Conservation (phyloP, 257 asterid genomes). For the Agastache rugosa region DNA sequence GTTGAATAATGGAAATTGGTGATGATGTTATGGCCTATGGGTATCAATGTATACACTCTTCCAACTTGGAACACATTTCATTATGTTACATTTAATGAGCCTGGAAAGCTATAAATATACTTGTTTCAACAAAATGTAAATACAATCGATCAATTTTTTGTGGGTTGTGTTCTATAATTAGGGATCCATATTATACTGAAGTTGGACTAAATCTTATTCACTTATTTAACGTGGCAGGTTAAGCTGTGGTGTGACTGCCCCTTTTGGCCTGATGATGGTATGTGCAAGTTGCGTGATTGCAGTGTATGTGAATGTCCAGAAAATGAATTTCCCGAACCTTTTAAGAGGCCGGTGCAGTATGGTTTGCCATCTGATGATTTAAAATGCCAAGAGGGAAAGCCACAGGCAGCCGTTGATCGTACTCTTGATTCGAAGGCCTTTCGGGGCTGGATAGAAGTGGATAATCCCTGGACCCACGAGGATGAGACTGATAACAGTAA, state of each 20-base stretch:
- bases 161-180: conserved; percentile 7
- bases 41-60: background rate
- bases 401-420: conserved; percentile 86
- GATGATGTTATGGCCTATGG: background rate
- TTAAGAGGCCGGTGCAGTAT: conserved; percentile 54
- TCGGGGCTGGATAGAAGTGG: conserved; percentile 90
- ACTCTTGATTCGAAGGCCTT: conserved; percentile 88
- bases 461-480: conserved; percentile 94
- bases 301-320: conserved; percentile 98
- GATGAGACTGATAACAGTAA: conserved; percentile 95
- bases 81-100: conserved; percentile 19
- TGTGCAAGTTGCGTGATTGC: conserved; percentile 95
- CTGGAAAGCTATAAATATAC: conserved; percentile 2
- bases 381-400: conserved; percentile 96
- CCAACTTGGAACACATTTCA: background rate
- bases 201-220: conserved; percentile 31
- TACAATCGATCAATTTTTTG: background rate
- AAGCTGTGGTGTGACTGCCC: conserved; percentile 99
- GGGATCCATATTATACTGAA: conserved; percentile 29
- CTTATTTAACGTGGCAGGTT: conserved; percentile 57
- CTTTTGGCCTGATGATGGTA: conserved; percentile 98
- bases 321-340: conserved; percentile 81
- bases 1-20: conserved; percentile 6
- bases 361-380: conserved; percentile 76
- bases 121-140: background rate